Evolutionary conservation across 1,284 basidiomycete genomes (phyloP).

Genomic region (Cystobasidium sp.): DNA sequence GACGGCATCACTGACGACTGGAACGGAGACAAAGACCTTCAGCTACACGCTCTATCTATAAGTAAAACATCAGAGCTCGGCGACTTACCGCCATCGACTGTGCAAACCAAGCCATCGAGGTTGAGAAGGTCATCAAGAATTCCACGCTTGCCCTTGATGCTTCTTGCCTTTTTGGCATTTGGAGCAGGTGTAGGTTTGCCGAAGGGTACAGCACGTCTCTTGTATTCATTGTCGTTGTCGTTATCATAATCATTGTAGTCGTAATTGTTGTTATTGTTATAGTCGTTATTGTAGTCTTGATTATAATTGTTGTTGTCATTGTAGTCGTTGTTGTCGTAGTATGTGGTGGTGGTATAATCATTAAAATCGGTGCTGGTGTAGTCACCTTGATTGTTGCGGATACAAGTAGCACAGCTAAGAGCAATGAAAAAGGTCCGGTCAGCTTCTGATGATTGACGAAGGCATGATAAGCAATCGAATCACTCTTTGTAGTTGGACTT

Average conservation of each 20-base stretch:
- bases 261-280: not conserved
- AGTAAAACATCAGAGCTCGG: not conserved
- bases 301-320: slow-evolving; percentile 7
- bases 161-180: not conserved
- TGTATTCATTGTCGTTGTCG: slow-evolving; percentile 20
- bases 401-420: too few relatives aligned
- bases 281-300: not conserved
- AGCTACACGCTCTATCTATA: not conserved
- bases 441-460: too few relatives aligned
- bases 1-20: slow-evolving; percentile 27
- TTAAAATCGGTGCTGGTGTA: too few relatives aligned
- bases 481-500: not conserved
- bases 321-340: slow-evolving; percentile 11
- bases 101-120: slow-evolving; percentile 24
- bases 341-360: too few relatives aligned
- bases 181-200: slow-evolving; percentile 4
- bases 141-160: slow-evolving; percentile 3
- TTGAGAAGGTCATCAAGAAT: slow-evolving; percentile 31
- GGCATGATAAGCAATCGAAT: too few relatives aligned
- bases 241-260: slow-evolving; percentile 12
- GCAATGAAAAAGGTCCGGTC: too few relatives aligned
- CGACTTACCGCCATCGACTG: slow-evolving; percentile 28
- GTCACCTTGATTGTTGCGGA: too few relatives aligned
- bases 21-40: not conserved
- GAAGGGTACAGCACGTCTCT: slow-evolving; percentile 14